Percentiles rank a stretch among this genome's conserved stretches.
Conservation (phyloP, 257 asterid genomes). For the Solanum gandarillasii region DNA sequence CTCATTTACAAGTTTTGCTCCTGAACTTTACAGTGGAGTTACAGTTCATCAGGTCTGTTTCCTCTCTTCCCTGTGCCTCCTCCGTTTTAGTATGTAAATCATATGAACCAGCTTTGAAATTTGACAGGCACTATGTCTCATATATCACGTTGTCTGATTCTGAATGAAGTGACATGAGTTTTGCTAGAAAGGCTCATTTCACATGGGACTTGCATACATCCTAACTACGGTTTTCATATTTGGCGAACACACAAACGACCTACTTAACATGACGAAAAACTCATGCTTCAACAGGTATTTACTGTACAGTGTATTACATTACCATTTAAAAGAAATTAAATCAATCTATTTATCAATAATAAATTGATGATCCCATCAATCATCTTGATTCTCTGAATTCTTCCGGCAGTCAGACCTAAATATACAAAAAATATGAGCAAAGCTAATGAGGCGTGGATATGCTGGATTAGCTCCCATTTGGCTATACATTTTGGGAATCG, state of each 20-base stretch:
- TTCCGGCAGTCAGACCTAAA: conserved; percentile 79
- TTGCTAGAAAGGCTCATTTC: neutral
- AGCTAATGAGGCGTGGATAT: too few relatives aligned
- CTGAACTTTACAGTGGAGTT: conserved; percentile 63
- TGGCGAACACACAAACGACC: conserved; percentile 72
- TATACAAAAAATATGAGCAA: conserved; percentile 36
- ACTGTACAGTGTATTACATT: neutral
- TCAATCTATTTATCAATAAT: neutral
- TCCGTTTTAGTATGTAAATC: too few relatives aligned
- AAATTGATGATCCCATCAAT: neutral
- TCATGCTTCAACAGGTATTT: conserved; percentile 81
- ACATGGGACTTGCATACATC: conserved; percentile 67
- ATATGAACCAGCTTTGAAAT: too few relatives aligned
- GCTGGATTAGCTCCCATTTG: too few relatives aligned
- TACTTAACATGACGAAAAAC: conserved; percentile 63
- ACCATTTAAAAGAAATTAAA: neutral
- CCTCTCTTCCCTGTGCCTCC: neutral
- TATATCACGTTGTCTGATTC: too few relatives aligned
- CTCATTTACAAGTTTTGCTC: conserved; percentile 39
- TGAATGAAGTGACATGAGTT: too few relatives aligned
- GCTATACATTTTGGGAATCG: too few relatives aligned
- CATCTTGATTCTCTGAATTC: conserved; percentile 21
- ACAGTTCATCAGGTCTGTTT: conserved; percentile 51
- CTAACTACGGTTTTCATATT: conserved; percentile 53
- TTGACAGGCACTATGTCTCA: too few relatives aligned